Evolutionary conservation across 306 rosid species (phyloP), one percentile per base, ranked within the genome.

Genomic region (Elaeagnus macrophylla): DNA sequence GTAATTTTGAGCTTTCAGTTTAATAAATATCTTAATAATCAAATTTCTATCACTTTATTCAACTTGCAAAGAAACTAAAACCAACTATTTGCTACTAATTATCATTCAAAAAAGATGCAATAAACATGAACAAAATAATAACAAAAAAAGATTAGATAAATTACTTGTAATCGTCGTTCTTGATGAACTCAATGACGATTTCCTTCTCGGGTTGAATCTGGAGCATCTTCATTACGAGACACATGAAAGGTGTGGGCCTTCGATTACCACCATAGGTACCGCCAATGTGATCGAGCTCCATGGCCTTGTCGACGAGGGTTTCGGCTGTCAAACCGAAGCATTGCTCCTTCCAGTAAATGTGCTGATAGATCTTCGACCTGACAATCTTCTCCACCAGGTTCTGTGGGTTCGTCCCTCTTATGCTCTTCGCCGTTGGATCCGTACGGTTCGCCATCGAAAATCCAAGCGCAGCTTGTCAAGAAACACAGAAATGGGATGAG

Each of bases 171-270:
- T 93, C 96, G 52, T 93, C 96, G 67, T 87, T 93, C 63, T 84
- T 84, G 2, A 93, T 87, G 65, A 93, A 93, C 75, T 93, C 99
- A 61, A 87, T 93, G 40, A 93, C 94, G 60, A 87, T 93, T 68
- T 93, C 96, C 77, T 93, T 93, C 88, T 87, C 94, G 2, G 99
- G 99, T 57, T 93, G 96, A 68, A 93, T 93, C 82, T 87, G 99
- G 59, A 93, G 89, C 99, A 87, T 93, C 82, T 93, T 87, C 95
- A 79, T 82, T 45, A 87, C 84, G 16, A 87, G 99, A 74, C 96
- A 87, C 85, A 93, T 87, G 79, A 93, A 87, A 0, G 96, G 96
- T 10, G 99, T 77, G 57, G 96, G 96, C 47, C 84, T 87, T 2
- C 96, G 99, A 71, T 69, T 93, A 10, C 96, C 99, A 1, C 99